phyloP scores from a whole-genome alignment of 495 filamentous ascomycete species.

The Penicillium mononematosum region DNA sequence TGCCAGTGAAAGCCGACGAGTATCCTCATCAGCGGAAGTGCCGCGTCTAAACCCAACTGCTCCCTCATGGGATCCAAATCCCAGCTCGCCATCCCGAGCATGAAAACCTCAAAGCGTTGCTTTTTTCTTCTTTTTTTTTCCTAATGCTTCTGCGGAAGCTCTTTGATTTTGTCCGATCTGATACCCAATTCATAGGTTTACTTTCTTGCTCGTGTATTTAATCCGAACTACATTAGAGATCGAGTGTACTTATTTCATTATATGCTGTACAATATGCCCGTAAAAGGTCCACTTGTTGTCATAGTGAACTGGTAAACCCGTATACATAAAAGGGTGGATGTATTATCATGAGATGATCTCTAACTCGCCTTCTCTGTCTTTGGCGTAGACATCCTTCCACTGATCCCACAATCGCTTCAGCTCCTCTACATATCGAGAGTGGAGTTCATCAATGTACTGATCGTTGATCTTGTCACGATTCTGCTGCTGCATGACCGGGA shows the following conservation, averaged over 20 bases:
- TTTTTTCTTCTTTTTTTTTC: slow-evolving; percentile 14
- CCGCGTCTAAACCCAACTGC: slow-evolving; percentile 29
- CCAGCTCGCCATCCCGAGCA: slow-evolving; percentile 15
- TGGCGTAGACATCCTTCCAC: slow-evolving; percentile 84
- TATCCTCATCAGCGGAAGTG: slow-evolving; percentile 35
- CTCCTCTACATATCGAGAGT: slow-evolving; percentile 75
- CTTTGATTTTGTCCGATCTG: slow-evolving; percentile 22
- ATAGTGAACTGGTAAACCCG: not conserved
- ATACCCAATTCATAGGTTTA: slow-evolving; percentile 29
- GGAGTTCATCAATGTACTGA: slow-evolving; percentile 75
- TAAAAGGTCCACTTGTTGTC: slow-evolving; percentile 2
- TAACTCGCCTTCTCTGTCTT: slow-evolving; percentile 68
- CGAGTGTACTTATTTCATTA: slow-evolving; percentile 1
- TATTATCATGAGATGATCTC: slow-evolving; percentile 66
- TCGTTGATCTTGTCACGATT: slow-evolving; percentile 57
- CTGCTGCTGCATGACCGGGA: slow-evolving; percentile 62
- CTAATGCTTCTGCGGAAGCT: slow-evolving; percentile 5
- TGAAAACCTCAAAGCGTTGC: not conserved
- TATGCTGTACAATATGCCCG: not conserved
- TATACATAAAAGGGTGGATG: not conserved
- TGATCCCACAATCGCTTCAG: slow-evolving; percentile 78
- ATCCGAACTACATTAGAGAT: slow-evolving; percentile 6
- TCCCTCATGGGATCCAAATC: slow-evolving; percentile 4
- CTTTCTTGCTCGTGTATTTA: slow-evolving; percentile 15
- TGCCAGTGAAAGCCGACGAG: slow-evolving; percentile 37